Percentiles rank a stretch among this genome's conserved stretches.
These are phyloP conservation scores for Psilocybe mexicana DNA, from an alignment of 1,284 basidiomycete species.

Conservation along the genomic window DNA sequence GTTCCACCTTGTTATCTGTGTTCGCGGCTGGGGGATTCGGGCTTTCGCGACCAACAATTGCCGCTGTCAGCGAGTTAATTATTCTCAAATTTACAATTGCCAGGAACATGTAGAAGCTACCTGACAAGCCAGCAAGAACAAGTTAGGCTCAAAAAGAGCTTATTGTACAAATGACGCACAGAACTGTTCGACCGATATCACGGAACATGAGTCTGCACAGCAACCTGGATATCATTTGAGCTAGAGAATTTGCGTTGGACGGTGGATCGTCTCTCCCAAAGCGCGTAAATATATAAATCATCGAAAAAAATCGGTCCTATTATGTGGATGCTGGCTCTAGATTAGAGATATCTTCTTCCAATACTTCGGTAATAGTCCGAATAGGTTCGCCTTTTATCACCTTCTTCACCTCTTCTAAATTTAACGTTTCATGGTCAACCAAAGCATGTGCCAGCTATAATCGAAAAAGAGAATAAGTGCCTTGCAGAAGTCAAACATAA, in stretches of 20 bases:
- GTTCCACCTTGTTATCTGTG: not conserved
- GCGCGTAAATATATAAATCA: not conserved
- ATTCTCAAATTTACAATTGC: not conserved
- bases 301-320: slow-evolving; percentile 7
- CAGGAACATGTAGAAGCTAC: not conserved
- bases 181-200: not conserved
- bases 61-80: not conserved
- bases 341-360: slow-evolving; percentile 56
- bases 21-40: not conserved
- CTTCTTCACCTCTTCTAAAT: slow-evolving; percentile 80
- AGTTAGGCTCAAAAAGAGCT: not conserved
- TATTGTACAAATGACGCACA: not conserved
- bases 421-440: slow-evolving; percentile 93
- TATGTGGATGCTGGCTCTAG: slow-evolving; percentile 28
- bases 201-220: too few relatives aligned
- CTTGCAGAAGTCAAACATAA: not conserved
- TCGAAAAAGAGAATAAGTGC: slow-evolving; percentile 18
- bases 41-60: not conserved
- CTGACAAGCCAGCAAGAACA: not conserved
- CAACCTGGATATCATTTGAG: too few relatives aligned
- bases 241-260: too few relatives aligned
- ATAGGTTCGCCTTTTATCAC: slow-evolving; percentile 84
- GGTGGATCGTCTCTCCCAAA: too few relatives aligned
- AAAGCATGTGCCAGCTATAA: slow-evolving; percentile 81
- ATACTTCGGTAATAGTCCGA: slow-evolving; percentile 61